Percentiles rank a stretch among this genome's conserved stretches.
phyloP scores from a whole-genome alignment of 495 filamentous ascomycete genomes.

The Talaromyces ruber region DNA sequence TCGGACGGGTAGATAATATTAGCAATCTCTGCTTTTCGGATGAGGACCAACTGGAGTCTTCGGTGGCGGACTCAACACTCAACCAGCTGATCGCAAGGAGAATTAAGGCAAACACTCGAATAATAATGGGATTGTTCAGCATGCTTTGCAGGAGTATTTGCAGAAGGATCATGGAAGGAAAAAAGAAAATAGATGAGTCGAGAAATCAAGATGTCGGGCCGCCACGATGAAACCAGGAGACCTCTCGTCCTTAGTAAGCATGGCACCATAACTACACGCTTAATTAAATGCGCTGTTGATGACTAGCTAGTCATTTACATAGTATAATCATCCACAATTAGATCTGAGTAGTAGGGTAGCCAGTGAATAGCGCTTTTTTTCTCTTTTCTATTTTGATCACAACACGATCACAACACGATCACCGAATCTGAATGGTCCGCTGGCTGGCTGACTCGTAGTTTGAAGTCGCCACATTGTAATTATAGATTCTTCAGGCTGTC shows the following conservation, averaged over 20 bases:
- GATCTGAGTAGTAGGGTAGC: not conserved
- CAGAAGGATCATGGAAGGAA: not conserved
- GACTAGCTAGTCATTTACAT: not conserved
- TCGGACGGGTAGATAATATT: not conserved
- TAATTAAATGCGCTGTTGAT: not conserved
- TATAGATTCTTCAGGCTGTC: not conserved
- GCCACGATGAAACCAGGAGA: conserved; percentile 2
- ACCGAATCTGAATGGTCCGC: not conserved
- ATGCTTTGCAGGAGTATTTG: not conserved
- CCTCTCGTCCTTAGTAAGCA: not conserved
- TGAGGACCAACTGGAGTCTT: not conserved
- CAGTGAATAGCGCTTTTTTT: not conserved
- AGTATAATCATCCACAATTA: not conserved
- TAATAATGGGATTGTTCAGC: not conserved
- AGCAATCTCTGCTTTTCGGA: not conserved
- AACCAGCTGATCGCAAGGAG: not conserved
- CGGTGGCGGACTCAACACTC: not conserved
- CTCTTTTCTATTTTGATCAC: not conserved
- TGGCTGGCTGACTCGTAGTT: not conserved
- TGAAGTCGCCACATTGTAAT: not conserved
- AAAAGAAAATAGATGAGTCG: not conserved
- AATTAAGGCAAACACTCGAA: not conserved
- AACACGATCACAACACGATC: not conserved
- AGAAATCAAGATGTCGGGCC: not conserved
- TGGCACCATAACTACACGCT: not conserved